Evolutionary conservation across 495 filamentous ascomycete species (phyloP).

Genomic region (Jackrogersella minutella): DNA sequence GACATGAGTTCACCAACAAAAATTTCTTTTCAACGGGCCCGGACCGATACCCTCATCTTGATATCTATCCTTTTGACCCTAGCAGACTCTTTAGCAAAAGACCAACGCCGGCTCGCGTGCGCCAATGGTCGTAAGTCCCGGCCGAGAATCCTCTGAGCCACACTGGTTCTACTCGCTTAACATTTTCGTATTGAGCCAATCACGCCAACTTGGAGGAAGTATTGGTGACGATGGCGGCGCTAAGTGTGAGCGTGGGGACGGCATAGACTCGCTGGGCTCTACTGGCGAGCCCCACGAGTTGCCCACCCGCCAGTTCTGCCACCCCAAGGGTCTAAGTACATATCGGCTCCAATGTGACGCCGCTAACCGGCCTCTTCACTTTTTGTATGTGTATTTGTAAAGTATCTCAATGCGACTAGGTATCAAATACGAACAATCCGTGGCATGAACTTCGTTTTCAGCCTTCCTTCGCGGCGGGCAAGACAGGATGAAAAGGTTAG

Average conservation of each 20-base stretch:
- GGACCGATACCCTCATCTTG: not conserved
- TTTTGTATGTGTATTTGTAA: not conserved
- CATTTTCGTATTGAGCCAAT: slow-evolving; percentile 25
- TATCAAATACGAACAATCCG: slow-evolving; percentile 3
- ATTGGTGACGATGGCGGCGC: slow-evolving; percentile 32
- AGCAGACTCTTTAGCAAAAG: not conserved
- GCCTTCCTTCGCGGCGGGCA: slow-evolving; percentile 3
- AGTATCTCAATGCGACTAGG: not conserved
- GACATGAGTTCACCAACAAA: not conserved
- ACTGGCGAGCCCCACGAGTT: slow-evolving; percentile 8
- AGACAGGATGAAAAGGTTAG: not conserved
- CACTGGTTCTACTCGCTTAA: slow-evolving; percentile 30
- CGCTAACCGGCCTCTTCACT: slow-evolving; percentile 12
- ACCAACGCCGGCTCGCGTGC: slow-evolving; percentile 18
- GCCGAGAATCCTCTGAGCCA: slow-evolving; percentile 15
- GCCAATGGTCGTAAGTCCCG: slow-evolving; percentile 21
- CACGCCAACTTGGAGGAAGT: slow-evolving; percentile 9
- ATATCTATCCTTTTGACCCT: not conserved
- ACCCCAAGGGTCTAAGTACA: slow-evolving; percentile 18
- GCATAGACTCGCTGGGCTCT: slow-evolving; percentile 3
- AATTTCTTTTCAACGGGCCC: not conserved
- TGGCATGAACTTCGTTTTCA: not conserved
- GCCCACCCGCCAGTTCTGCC: not conserved
- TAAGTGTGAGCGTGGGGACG: slow-evolving; percentile 32
- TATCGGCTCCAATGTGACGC: slow-evolving; percentile 1